A percentile compares a stretch with the other conserved stretches of the same genome.
Evolutionary conservation across 495 filamentous ascomycete species (phyloP).

Genomic region (Aspergillus baeticus): DNA sequence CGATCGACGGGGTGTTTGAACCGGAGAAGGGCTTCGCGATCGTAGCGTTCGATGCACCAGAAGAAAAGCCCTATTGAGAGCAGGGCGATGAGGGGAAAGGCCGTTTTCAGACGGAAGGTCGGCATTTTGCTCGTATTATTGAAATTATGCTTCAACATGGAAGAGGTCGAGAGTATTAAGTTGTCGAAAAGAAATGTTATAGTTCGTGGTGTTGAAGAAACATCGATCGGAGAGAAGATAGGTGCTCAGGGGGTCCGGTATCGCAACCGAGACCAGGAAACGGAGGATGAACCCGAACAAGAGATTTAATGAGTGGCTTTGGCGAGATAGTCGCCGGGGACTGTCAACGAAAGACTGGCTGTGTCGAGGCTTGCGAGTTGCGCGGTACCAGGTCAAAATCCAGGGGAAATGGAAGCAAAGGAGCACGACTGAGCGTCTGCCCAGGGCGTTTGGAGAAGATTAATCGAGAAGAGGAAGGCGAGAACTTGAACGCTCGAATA

Average conservation of each 20-base stretch:
- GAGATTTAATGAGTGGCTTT: conserved; percentile 23
- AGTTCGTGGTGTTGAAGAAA: conserved; percentile 12
- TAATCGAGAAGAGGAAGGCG: conserved; percentile 5
- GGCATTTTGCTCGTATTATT: conserved; percentile 42
- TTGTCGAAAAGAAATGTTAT: conserved; percentile 3
- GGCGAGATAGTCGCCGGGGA: conserved; percentile 21
- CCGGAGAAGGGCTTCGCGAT: conserved; percentile 39
- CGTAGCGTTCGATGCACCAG: conserved; percentile 46
- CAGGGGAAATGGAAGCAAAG: conserved; percentile 1
- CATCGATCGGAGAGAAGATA: conserved; percentile 10
- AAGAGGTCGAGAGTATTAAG: conserved; percentile 14
- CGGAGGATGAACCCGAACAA: conserved; percentile 7
- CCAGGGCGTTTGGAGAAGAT: conserved; percentile 17
- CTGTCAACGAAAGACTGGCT: conserved; percentile 35
- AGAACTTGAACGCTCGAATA: background rate
- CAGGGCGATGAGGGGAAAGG: conserved; percentile 44
- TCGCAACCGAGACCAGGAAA: conserved; percentile 7
- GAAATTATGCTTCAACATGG: conserved; percentile 39
- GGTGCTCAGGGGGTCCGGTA: conserved; percentile 13
- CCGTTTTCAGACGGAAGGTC: conserved; percentile 44
- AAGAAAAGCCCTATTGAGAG: conserved; percentile 47
- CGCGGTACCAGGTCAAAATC: conserved; percentile 10
- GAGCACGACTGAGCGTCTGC: conserved; percentile 17
- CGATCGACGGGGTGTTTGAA: conserved; percentile 43
- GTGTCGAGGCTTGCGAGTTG: conserved; percentile 23